Conservation (phyloP, 192 early-diverging fungal genomes). For the Cladochytrium replicatum region DNA sequence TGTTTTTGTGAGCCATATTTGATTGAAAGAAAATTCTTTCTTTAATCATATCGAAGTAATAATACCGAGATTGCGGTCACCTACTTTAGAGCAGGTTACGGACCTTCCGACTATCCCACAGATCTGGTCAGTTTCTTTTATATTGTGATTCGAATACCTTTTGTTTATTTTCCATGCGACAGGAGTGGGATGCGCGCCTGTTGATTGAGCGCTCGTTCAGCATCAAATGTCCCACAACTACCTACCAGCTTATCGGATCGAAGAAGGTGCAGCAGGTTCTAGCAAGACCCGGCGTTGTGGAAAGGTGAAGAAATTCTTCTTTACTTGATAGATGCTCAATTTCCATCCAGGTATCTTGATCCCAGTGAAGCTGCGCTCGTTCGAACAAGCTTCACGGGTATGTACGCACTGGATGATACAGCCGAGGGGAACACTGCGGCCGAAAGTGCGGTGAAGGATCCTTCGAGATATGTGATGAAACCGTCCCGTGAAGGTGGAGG, state of each 20-base stretch:
- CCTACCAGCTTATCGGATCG: constrained; percentile 84
- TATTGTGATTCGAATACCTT: no score
- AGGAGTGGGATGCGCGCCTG: constrained; percentile 86
- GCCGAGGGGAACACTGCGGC: constrained; percentile 56
- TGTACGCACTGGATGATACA: constrained; percentile 76
- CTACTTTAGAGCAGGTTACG: constrained; percentile 88
- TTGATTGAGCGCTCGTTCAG: constrained; percentile 71
- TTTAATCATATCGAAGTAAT: no score
- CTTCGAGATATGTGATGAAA: constrained; percentile 76
- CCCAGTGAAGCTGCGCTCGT: constrained; percentile 45
- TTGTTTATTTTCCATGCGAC: neutral
- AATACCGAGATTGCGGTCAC: constrained; percentile 69
- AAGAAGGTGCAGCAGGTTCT: constrained; percentile 96
- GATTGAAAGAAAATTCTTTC: no score
- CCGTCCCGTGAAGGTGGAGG: constrained; percentile 95
- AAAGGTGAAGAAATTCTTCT: constrained; percentile 48
- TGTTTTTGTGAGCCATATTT: constrained; percentile 55
- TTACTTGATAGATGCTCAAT: neutral
- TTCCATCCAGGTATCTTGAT: no score
- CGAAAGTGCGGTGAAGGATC: constrained; percentile 49
- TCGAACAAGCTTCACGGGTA: constrained; percentile 73
- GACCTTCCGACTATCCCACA: constrained; percentile 74
- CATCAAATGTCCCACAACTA: constrained; percentile 80
- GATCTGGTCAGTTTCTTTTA: no score
- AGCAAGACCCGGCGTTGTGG: constrained; percentile 65